Percentiles rank a stretch among this genome's conserved stretches.
These are phyloP conservation scores for Sambucus nigra DNA, from an alignment of 129 eudicot species.

Conservation along the genomic window DNA sequence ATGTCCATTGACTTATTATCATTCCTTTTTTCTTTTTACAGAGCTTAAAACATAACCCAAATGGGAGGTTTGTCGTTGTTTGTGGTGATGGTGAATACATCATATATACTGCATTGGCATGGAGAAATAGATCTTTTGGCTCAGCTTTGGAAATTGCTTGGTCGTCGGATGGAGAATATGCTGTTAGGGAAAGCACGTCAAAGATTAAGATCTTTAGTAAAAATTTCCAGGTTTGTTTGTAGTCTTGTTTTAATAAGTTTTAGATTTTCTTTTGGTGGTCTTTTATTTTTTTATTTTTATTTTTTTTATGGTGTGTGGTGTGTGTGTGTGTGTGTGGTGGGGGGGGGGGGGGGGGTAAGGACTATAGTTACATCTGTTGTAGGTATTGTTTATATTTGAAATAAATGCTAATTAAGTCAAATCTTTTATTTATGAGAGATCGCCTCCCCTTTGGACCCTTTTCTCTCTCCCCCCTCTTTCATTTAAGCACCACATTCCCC, in stretches of 20 bases:
- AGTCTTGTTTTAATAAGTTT: no score
- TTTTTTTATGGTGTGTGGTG: no score
- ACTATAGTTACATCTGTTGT: background rate
- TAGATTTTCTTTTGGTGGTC: no score
- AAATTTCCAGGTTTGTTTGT: constrained; percentile 68
- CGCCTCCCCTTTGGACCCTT: background rate
- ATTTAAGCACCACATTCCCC: no score
- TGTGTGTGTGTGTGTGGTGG: no score
- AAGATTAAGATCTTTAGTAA: constrained; percentile 81
- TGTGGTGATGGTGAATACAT: constrained; percentile 99
- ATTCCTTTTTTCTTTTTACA: constrained; percentile 16
- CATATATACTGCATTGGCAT: constrained; percentile 94
- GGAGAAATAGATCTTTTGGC: constrained; percentile 99
- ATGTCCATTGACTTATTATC: background rate
- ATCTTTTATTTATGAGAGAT: background rate
- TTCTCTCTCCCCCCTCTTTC: no score
- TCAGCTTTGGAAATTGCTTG: constrained; percentile 95
- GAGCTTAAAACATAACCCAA: constrained; percentile 96
- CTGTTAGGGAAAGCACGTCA: constrained; percentile 96
- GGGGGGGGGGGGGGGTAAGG: no score
- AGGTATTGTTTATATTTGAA: background rate
- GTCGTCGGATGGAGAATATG: constrained; percentile 97
- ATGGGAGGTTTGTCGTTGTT: constrained; percentile 96
- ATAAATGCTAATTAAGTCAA: background rate
- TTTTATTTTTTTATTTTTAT: background rate